phyloP scores from a whole-genome alignment of 163 green algal genomes.

The Chloroidium sp. region DNA sequence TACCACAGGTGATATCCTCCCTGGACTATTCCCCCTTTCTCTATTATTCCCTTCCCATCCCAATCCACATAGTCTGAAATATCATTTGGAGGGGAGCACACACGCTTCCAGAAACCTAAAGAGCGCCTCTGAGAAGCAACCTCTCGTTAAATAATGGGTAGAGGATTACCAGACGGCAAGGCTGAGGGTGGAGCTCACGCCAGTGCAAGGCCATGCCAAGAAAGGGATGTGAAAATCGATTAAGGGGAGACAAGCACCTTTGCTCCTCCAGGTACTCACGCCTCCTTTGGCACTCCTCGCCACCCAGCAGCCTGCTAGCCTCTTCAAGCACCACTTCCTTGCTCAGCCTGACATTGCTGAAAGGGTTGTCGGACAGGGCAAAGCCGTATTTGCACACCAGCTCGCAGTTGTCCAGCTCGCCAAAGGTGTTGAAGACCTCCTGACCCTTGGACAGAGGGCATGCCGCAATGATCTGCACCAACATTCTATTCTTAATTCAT shows the following conservation, averaged over 20 bases:
- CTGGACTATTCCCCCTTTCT: background rate
- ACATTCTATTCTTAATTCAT: background rate
- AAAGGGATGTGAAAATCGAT: too few relatives aligned
- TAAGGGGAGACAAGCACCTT: background rate
- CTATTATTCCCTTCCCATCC: background rate
- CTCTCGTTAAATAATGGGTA: too few relatives aligned
- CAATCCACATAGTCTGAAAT: too few relatives aligned
- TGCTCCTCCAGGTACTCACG: background rate
- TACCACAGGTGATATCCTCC: background rate
- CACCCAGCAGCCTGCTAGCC: conserved; percentile 3
- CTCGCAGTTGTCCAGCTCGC: conserved; percentile 68
- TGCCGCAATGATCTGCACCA: conserved; percentile 64
- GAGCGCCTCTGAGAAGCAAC: too few relatives aligned
- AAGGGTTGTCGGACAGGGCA: conserved; percentile 51
- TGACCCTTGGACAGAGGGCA: conserved; percentile 29
- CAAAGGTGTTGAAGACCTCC: conserved; percentile 85
- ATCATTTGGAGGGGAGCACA: too few relatives aligned
- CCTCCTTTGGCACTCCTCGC: background rate
- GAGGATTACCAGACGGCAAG: background rate
- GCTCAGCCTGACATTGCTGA: conserved; percentile 31
- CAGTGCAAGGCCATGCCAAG: too few relatives aligned
- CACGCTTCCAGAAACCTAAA: too few relatives aligned
- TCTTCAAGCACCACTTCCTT: conserved; percentile 17
- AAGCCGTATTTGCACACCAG: conserved; percentile 83
- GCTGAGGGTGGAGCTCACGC: too few relatives aligned